Evolutionary conservation across 2,329 filamentous ascomycete genomes (phyloP).

Genomic region (Aspergillus udagawae): DNA sequence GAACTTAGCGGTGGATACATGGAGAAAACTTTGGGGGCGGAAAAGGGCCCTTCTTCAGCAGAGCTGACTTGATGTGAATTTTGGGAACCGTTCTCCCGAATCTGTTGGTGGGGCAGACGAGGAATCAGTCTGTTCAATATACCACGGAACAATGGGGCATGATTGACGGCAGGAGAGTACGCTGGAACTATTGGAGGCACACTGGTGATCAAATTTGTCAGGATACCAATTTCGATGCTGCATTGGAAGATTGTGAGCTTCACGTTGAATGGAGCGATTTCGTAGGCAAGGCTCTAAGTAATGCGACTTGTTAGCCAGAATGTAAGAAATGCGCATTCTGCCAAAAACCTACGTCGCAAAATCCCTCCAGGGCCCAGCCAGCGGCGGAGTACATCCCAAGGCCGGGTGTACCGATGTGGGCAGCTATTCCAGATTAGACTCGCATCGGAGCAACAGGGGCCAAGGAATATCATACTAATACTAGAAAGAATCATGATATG

Average conservation of each 20-base stretch:
- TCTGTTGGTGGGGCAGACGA: slow-evolving; percentile 56
- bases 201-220: slow-evolving; percentile 83
- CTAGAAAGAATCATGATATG: slow-evolving; percentile 89
- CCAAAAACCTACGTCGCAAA: slow-evolving; percentile 65
- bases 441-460: neutral
- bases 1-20: slow-evolving; percentile 71
- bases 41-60: slow-evolving; percentile 34
- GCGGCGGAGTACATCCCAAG: slow-evolving; percentile 88
- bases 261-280: slow-evolving; percentile 94
- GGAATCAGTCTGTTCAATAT: slow-evolving; percentile 79
- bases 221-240: slow-evolving; percentile 82
- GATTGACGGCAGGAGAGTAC: slow-evolving; percentile 65
- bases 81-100: slow-evolving; percentile 8
- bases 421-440: slow-evolving; percentile 47
- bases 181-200: slow-evolving; percentile 69
- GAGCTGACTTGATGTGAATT: slow-evolving; percentile 20
- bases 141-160: slow-evolving; percentile 75
- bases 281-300: slow-evolving; percentile 72
- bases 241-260: slow-evolving; percentile 95
- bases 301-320: slow-evolving; percentile 7
- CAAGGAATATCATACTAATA: slow-evolving; percentile 52
- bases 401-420: slow-evolving; percentile 87
- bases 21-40: slow-evolving; percentile 50
- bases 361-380: slow-evolving; percentile 92
- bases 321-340: neutral